Evolutionary conservation across 2,329 filamentous ascomycete genomes (phyloP).

Genomic region (Scedosporium minutisporum): DNA sequence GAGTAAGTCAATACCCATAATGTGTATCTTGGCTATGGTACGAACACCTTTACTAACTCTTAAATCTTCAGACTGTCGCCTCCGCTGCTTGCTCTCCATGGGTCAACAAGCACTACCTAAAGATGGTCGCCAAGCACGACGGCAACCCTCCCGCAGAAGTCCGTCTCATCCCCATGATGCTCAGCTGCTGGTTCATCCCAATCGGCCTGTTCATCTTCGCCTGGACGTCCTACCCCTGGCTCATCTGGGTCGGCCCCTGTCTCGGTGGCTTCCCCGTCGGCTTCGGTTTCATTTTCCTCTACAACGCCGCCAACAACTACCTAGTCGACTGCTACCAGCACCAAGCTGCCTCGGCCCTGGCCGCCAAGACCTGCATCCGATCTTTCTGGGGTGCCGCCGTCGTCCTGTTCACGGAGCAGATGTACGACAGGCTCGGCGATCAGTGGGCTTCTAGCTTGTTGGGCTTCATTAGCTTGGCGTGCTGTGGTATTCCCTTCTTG

Average conservation of each 20-base stretch:
- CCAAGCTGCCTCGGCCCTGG: conserved; percentile 72
- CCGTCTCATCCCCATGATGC: conserved; percentile 76
- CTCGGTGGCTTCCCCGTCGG: conserved; percentile 64
- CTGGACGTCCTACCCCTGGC: conserved; percentile 51
- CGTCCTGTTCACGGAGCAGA: conserved; percentile 73
- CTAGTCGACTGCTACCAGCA: conserved; percentile 54
- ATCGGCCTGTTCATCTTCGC: conserved; percentile 50
- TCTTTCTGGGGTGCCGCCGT: conserved; percentile 71
- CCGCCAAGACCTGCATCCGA: conserved; percentile 71
- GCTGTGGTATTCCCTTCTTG: conserved; percentile 72
- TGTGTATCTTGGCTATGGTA: background rate
- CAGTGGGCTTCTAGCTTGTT: conserved; percentile 68
- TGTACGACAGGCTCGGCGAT: conserved; percentile 63
- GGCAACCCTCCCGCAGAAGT: conserved; percentile 68
- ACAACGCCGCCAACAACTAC: conserved; percentile 71
- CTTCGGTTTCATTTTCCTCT: conserved; percentile 76
- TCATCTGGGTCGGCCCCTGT: conserved; percentile 63
- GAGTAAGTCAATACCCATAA: conserved; percentile 27
- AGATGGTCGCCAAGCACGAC: conserved; percentile 49
- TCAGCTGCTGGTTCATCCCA: conserved; percentile 61
- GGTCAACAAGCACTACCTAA: conserved; percentile 75
- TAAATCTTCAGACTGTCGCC: background rate
- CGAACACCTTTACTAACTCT: background rate
- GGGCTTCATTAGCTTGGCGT: conserved; percentile 64
- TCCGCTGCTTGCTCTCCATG: conserved; percentile 59